A percentile compares a stretch with the other conserved stretches of the same genome.
Conservation (phyloP, 441 rosid genomes). For the Sinapis alba region DNA sequence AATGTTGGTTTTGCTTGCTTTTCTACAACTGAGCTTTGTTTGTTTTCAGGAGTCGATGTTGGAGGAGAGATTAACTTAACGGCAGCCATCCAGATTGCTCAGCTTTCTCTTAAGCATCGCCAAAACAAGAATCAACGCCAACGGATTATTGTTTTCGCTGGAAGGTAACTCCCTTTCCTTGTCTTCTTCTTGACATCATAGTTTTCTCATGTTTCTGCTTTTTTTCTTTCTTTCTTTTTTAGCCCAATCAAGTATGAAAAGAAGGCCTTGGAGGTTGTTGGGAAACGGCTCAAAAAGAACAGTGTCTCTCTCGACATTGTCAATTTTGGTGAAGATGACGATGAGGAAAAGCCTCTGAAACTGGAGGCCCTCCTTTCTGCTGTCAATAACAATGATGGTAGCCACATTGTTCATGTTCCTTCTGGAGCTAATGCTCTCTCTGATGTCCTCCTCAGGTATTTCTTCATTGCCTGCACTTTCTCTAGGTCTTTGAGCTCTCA, state of each 20-base stretch:
- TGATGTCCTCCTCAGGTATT: constrained; percentile 84
- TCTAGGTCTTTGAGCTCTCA: neutral
- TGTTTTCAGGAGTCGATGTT: constrained; percentile 66
- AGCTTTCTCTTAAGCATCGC: constrained; percentile 93
- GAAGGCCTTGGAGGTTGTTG: constrained; percentile 78
- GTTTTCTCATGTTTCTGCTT: neutral
- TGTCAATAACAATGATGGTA: constrained; percentile 81
- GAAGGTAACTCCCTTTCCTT: constrained; percentile 52
- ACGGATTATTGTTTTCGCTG: constrained; percentile 89
- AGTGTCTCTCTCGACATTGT: constrained; percentile 92
- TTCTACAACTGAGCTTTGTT: neutral
- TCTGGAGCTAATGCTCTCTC: constrained; percentile 86
- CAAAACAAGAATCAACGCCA: constrained; percentile 96
- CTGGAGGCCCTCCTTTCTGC: constrained; percentile 82
- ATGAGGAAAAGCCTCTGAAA: constrained; percentile 79
- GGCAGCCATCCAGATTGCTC: constrained; percentile 85
- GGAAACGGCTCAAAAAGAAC: constrained; percentile 89
- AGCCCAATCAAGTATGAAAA: constrained; percentile 86
- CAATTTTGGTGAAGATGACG: constrained; percentile 84
- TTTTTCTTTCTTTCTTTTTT: constrained; percentile 7
- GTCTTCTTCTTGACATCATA: neutral
- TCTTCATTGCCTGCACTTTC: neutral
- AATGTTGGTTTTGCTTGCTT: neutral
- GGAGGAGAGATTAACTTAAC: constrained; percentile 92
- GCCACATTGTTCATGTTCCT: constrained; percentile 91